Evolutionary conservation across 129 eudicot genomes (phyloP).

Genomic region (Flaveria sonorensis): DNA sequence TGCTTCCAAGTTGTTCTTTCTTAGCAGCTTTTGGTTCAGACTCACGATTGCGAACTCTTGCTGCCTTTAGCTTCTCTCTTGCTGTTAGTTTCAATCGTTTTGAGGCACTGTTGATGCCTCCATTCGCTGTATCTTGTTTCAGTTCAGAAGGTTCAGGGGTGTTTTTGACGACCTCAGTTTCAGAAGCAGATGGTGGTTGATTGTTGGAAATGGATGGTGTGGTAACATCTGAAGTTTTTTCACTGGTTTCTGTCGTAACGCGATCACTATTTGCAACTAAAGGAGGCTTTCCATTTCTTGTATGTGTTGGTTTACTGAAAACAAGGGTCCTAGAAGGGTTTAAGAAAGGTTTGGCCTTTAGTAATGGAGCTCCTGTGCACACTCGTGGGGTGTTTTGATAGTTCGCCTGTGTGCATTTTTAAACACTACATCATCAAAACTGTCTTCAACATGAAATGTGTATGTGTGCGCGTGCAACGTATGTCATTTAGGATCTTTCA

Average conservation of each 20-base stretch:
- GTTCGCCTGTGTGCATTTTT: constrained; percentile 41
- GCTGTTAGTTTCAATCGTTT: constrained; percentile 79
- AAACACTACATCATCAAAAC: not conserved
- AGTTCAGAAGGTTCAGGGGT: constrained; percentile 25
- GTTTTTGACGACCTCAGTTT: constrained; percentile 15
- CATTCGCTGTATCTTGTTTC: constrained; percentile 31
- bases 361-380: constrained; percentile 36
- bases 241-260: constrained; percentile 50
- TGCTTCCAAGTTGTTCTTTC: constrained; percentile 62
- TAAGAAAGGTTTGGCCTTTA: constrained; percentile 32
- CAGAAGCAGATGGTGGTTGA: constrained; percentile 33
- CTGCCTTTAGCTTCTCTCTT: constrained; percentile 89
- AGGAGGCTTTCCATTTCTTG: constrained; percentile 34
- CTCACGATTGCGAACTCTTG: constrained; percentile 76
- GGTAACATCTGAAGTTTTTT: constrained; percentile 40
- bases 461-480: too few relatives aligned
- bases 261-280: constrained; percentile 63
- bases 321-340: constrained; percentile 27
- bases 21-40: constrained; percentile 56
- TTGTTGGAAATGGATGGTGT: constrained; percentile 33
- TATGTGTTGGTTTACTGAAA: constrained; percentile 31
- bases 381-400: constrained; percentile 43
- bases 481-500: too few relatives aligned
- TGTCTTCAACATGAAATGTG: not conserved
- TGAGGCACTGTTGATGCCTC: constrained; percentile 28